Conservation (phyloP, 257 asterid genomes). For the Verbascum thapsus region DNA sequence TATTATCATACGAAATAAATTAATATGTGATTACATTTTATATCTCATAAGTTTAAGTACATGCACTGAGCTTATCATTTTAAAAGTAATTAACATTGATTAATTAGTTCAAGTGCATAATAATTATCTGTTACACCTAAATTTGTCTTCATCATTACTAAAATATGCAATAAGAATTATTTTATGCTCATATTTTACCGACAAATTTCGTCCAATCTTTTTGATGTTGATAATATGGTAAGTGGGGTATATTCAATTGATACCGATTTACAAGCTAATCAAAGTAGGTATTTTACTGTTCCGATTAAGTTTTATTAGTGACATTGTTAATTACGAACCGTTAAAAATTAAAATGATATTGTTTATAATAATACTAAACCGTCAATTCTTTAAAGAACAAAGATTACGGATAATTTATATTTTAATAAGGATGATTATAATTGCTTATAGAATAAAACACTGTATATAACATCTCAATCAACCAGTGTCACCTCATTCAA, state of each 20-base stretch:
- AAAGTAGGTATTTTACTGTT: conserved; percentile 17
- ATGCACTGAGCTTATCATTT: no score
- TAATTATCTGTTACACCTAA: conserved; percentile 38
- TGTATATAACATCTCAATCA: conserved; percentile 21
- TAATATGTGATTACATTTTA: no score
- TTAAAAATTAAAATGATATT: conserved; percentile 13
- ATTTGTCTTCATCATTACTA: conserved; percentile 26
- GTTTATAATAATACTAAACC: conserved; percentile 29
- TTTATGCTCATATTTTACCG: conserved; percentile 34
- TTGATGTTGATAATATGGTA: conserved; percentile 33
- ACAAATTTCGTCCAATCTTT: conserved; percentile 30
- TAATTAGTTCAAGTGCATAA: background rate
- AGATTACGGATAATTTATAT: background rate
- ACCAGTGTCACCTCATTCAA: conserved; percentile 32
- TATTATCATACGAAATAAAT: no score
- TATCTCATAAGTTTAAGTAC: no score
- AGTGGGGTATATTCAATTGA: conserved; percentile 16
- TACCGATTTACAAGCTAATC: conserved; percentile 27
- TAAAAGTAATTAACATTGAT: background rate
- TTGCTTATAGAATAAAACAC: no score
- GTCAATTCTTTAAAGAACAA: conserved; percentile 29
- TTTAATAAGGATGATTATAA: background rate
- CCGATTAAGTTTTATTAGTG: background rate
- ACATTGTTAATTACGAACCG: background rate
- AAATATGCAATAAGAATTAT: conserved; percentile 22